Evolutionary conservation across 2,329 filamentous ascomycete species (phyloP).

Genomic region (Pyricularia grisea): DNA sequence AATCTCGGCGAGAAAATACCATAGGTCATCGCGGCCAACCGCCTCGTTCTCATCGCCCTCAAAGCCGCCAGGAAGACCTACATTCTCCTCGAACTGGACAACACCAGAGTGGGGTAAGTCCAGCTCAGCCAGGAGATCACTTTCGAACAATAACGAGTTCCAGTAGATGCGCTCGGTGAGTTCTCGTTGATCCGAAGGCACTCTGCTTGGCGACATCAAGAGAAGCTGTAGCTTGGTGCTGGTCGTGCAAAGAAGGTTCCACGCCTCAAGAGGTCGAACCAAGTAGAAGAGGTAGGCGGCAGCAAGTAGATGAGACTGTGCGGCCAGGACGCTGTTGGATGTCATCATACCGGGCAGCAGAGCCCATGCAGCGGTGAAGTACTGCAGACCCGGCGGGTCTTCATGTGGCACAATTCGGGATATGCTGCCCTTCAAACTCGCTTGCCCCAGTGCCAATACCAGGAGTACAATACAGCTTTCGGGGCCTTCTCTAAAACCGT

Average conservation of each 20-base stretch:
- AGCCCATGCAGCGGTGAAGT: constrained; percentile 74
- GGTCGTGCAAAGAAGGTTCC: constrained; percentile 70
- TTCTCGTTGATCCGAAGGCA: constrained; percentile 62
- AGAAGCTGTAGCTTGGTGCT: constrained; percentile 75
- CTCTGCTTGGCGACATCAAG: constrained; percentile 61
- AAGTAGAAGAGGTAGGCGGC: constrained; percentile 78
- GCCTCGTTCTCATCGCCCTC: constrained; percentile 57
- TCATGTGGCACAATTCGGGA: constrained; percentile 59
- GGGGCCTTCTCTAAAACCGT: constrained; percentile 67
- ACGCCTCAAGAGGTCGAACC: constrained; percentile 73
- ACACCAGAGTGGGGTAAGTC: constrained; percentile 78
- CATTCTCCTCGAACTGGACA: constrained; percentile 71
- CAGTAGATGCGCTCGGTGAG: constrained; percentile 73
- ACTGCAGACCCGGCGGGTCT: constrained; percentile 66
- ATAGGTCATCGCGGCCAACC: constrained; percentile 66
- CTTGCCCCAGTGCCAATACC: constrained; percentile 68
- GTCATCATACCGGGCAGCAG: constrained; percentile 72
- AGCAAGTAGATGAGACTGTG: constrained; percentile 72
- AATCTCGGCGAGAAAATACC: constrained; percentile 82
- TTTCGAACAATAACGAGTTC: constrained; percentile 75
- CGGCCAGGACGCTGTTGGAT: constrained; percentile 65
- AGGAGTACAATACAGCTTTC: constrained; percentile 77
- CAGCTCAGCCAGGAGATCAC: constrained; percentile 68
- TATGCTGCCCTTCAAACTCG: constrained; percentile 67
- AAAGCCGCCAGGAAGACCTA: constrained; percentile 70